Evolutionary conservation across 2,329 filamentous ascomycete species (phyloP), one percentile per base, ranked within the genome.

Genomic region (Keithomyces neogunnii): DNA sequence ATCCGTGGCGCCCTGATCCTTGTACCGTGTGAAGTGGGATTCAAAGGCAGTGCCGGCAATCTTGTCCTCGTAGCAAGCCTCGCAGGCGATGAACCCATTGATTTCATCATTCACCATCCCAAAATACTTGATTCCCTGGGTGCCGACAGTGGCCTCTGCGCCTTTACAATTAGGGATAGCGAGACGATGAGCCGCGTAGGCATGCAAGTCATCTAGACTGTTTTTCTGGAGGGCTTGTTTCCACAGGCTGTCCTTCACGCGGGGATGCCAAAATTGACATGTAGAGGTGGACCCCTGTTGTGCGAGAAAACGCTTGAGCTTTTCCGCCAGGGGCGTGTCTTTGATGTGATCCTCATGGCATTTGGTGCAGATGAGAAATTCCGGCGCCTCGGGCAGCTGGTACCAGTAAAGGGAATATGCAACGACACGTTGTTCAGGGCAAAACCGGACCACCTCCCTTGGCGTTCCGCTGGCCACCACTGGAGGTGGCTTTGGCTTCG

Each of bases 261-360:
- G 64, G 0, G 68, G 55, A 7, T 52, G 54, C 59, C 62, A 63
- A 51, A 66, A 66, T 35, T 56, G 53, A 52, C 51, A 67, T 46
- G 46, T 62, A 44, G 61, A 73, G 57, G 38, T 60, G 47, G 57
- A 65, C 59, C 43, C 61, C 32, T 49, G 65, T 49, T 50, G 59
- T 33, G 50, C 61, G 45, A 53, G 55, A 0, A 62, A 52, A 3
- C 57, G 54, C 31, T 56, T 51, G 36, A 75, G 74, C 0, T 61
- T 49, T 0, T 47, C 19, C 0, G 60, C 58, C 3, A 73, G 61
- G 0, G 40, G 44, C 0, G 68, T 70, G 0, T 49, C 28, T 28
- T 62, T 53, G 10, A 75, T 65, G 51, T 70, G 50, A 32, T 70
- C 67, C 5, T 63, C 61, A 35, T 72, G 67, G 54, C 73, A 76